Percentiles rank a stretch among this genome's conserved stretches.
Conservation (phyloP, 345 rosid genomes). For the Pseudoturritis turrita region DNA sequence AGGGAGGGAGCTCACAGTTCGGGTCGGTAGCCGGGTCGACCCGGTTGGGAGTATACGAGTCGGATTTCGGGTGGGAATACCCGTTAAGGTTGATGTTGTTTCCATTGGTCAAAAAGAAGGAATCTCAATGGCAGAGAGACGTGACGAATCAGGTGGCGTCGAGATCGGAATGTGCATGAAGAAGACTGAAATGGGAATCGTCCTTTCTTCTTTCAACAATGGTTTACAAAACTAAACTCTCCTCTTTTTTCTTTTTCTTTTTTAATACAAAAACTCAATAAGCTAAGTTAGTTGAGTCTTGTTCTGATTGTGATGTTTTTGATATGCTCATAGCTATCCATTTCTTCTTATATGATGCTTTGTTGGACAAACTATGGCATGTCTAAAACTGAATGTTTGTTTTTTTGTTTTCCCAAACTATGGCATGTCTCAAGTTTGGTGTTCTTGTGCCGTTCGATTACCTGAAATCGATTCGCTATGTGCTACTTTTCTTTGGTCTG, state of each 20-base stretch:
- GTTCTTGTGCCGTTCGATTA: too few species aligned
- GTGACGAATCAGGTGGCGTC: conserved; percentile 17
- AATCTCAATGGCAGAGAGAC: conserved; percentile 27
- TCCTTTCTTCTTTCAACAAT: not conserved
- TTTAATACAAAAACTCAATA: too few species aligned
- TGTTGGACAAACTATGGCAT: too few species aligned
- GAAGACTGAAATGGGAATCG: conserved; percentile 4
- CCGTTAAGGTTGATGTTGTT: conserved; percentile 7
- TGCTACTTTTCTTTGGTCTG: too few species aligned
- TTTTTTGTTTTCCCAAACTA: not conserved
- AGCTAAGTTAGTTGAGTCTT: too few species aligned
- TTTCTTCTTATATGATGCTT: too few species aligned
- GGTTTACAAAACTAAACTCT: conserved; percentile 15
- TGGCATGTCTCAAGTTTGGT: not conserved
- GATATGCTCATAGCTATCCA: too few species aligned
- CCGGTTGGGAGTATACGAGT: conserved; percentile 19
- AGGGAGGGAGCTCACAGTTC: not conserved
- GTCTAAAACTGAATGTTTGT: not conserved
- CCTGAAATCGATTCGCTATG: too few species aligned
- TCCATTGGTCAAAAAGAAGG: not conserved
- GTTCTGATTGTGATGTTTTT: too few species aligned
- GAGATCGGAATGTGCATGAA: conserved; percentile 27
- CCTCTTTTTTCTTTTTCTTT: too few species aligned
- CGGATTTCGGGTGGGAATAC: conserved; percentile 32
- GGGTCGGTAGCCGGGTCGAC: conserved; percentile 20